Evolutionary conservation across 2,329 filamentous ascomycete genomes (phyloP), one percentile per base, ranked within the genome.

Genomic region (Pseudogymnoascus sp.): DNA sequence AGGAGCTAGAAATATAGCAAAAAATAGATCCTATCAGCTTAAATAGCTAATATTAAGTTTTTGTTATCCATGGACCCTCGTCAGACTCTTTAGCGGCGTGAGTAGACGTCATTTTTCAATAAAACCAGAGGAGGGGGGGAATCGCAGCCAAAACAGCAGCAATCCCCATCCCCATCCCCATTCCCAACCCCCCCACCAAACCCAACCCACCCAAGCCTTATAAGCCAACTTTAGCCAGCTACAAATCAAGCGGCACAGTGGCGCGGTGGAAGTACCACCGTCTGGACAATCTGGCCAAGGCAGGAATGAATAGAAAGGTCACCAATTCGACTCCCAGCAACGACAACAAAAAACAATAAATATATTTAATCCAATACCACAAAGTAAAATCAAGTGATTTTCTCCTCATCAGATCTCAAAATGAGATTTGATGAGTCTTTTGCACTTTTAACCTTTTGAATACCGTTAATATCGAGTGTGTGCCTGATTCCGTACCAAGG

Each of bases 331-430:
- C 26, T 53, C n/a, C 46, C 46, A 16, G 4, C 46, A 31, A 53
- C 26, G n/a, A 19, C 43, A 4, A 53, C 14, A 19, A 19, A 53
- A 31, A 53, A 10, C 26, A 28, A 28, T 28, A 50, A 28, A 28
- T 28, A 50, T 50, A 10, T 14, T 28, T 50, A 50, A 28, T n/a
- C 43, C 14, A n/a, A 50, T 4, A 10, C n/a, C 2, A 53, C n/a
- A 53, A 53, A 53, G 46, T 53, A 53, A 53, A 53, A 53, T 53
- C 46, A 53, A 53, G 46, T 31, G 46, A 53, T 53, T 31, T 53
- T 53, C 26, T 53, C 46, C 46, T 53, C 26, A 31, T 53, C 46
- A 31, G 26, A 53, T 53, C 46, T 53, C 46, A 53, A 53, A 10
- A 53, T 16, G 46, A 53, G 46, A 53, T 53, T 31, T 53, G 46